A percentile compares a stretch with the other conserved stretches of the same genome.
phyloP scores from a whole-genome alignment of 768 basidiomycete species.

The Tubosaeta brunneosetosa region DNA sequence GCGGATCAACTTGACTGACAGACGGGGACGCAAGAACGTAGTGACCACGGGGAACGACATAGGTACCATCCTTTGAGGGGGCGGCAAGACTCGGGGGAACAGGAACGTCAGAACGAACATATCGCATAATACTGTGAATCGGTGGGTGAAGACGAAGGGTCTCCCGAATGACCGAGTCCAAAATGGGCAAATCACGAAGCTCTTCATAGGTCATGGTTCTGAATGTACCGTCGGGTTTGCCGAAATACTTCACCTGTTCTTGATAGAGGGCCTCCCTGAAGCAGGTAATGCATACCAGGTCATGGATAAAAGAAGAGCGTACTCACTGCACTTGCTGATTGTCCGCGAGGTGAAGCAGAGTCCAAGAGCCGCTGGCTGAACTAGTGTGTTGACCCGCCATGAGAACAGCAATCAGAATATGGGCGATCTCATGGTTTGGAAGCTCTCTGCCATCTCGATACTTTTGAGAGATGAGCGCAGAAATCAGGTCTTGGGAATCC shows the following conservation, averaged over 20 bases:
- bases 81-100: conserved; percentile 79
- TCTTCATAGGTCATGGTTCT: conserved; percentile 83
- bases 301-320: not conserved
- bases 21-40: conserved; percentile 87
- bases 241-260: conserved; percentile 84
- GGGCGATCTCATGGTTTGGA: conserved; percentile 88
- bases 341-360: conserved; percentile 80
- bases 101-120: conserved; percentile 79
- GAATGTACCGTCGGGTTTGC: conserved; percentile 74
- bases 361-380: conserved; percentile 89
- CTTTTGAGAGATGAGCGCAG: conserved; percentile 73
- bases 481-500: conserved; percentile 89
- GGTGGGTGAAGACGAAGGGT: conserved; percentile 92
- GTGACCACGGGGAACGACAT: conserved; percentile 86
- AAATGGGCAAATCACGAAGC: conserved; percentile 72
- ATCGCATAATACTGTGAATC: conserved; percentile 93
- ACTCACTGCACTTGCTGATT: conserved; percentile 71
- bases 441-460: conserved; percentile 80
- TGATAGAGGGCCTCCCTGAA: conserved; percentile 75
- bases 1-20: conserved; percentile 82
- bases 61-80: conserved; percentile 66
- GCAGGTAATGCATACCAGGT: not conserved
- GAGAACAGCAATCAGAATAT: conserved; percentile 97
- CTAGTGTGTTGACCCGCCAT: conserved; percentile 99
- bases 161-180: conserved; percentile 90